These are phyloP conservation scores for Aspergillus latus DNA, from an alignment of 2,329 filamentous ascomycete species.

Conservation along the genomic window DNA sequence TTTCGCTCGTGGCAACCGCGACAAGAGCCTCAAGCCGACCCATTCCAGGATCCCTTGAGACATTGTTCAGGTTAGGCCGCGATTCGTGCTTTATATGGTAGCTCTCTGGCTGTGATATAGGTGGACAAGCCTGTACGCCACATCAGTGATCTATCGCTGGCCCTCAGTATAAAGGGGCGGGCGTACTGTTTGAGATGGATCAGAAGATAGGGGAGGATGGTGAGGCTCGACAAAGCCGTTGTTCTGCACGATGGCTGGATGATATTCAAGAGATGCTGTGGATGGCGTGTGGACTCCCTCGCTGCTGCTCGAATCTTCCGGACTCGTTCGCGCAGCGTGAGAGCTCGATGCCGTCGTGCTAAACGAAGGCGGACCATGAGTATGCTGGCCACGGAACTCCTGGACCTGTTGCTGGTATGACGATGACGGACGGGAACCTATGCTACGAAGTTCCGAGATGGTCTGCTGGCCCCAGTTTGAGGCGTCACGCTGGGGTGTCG, in stretches of 20 bases:
- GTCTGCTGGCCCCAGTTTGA: conserved; percentile 47
- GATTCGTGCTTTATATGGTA: conserved; percentile 32
- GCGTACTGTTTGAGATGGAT: conserved; percentile 45
- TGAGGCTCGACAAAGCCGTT: conserved; percentile 49
- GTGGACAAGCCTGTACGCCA: conserved; percentile 36
- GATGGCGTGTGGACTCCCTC: conserved; percentile 51
- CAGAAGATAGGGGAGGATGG: conserved; percentile 36
- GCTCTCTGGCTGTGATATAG: conserved; percentile 30
- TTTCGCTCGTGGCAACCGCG: conserved; percentile 51
- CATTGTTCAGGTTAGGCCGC: conserved; percentile 29
- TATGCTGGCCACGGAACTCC: conserved; percentile 29
- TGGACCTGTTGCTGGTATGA: conserved; percentile 35
- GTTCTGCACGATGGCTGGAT: conserved; percentile 50
- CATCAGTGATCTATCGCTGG: conserved; percentile 31
- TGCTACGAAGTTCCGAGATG: conserved; percentile 42
- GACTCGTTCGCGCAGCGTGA: conserved; percentile 42
- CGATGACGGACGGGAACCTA: conserved; percentile 37
- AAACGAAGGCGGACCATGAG: conserved; percentile 23
- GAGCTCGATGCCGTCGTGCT: conserved; percentile 29
- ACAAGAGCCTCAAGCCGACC: conserved; percentile 52
- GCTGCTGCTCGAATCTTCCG: conserved; percentile 51
- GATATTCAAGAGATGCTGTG: conserved; percentile 48
- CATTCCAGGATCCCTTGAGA: conserved; percentile 41
- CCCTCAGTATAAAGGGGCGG: conserved; percentile 22
- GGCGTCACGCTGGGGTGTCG: conserved; percentile 36